These are phyloP conservation scores for Xylaria hypoxylon DNA, from an alignment of 2,329 filamentous ascomycete genomes.

Conservation along the genomic window DNA sequence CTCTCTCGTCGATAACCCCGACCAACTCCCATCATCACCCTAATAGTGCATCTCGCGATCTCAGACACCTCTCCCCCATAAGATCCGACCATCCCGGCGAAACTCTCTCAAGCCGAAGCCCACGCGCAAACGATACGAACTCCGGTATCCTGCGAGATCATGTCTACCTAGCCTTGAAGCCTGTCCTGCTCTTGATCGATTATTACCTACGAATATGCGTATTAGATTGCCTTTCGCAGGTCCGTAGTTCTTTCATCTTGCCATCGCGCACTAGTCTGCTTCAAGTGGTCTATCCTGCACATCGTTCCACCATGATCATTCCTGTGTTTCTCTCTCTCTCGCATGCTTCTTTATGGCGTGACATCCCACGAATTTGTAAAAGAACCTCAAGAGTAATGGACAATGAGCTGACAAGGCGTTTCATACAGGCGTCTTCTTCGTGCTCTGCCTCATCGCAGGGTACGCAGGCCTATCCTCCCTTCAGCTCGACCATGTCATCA, in stretches of 20 bases:
- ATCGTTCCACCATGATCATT: not conserved
- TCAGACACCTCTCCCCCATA: not conserved
- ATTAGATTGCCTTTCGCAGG: slow-evolving; percentile 91
- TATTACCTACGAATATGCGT: slow-evolving; percentile 68
- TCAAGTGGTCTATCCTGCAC: not conserved
- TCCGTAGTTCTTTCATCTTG: slow-evolving; percentile 58
- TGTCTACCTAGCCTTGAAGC: slow-evolving; percentile 39
- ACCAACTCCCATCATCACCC: not conserved
- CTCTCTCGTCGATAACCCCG: not conserved
- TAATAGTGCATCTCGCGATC: not conserved
- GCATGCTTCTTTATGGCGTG: not conserved
- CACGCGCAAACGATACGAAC: not conserved
- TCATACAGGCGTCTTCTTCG: slow-evolving; percentile 72
- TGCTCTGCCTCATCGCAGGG: slow-evolving; percentile 78
- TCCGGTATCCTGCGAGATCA: slow-evolving; percentile 22
- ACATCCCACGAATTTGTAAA: not conserved
- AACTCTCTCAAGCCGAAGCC: not conserved
- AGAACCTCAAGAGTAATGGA: not conserved
- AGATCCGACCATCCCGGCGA: not conserved
- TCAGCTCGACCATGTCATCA: slow-evolving; percentile 69
- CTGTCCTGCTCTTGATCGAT: slow-evolving; percentile 25
- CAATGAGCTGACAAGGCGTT: slow-evolving; percentile 23
- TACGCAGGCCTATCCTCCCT: slow-evolving; percentile 81
- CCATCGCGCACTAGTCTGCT: not conserved
- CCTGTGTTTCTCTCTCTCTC: not conserved